A percentile compares a stretch with the other conserved stretches of the same genome.
Conservation (phyloP, 345 rosid species). For the Aurinia saxatilis region DNA sequence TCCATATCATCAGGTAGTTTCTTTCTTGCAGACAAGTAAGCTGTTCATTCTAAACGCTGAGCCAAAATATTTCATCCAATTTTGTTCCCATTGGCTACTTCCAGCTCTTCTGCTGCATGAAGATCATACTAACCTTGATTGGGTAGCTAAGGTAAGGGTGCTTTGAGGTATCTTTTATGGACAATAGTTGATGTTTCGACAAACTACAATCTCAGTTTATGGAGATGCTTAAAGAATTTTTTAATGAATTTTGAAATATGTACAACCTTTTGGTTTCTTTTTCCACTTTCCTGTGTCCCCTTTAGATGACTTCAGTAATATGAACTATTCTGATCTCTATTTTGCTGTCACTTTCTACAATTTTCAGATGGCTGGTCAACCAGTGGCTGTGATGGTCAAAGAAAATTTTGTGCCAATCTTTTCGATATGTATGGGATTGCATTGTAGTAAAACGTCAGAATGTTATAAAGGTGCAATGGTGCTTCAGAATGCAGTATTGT, state of each 20-base stretch:
- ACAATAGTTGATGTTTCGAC: not conserved
- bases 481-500: slow-evolving; percentile 62
- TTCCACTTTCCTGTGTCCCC: not conserved
- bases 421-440: slow-evolving; percentile 68
- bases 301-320: not conserved
- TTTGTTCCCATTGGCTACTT: slow-evolving; percentile 83
- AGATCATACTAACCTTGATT: slow-evolving; percentile 51
- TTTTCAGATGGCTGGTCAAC: slow-evolving; percentile 63
- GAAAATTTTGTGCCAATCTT: slow-evolving; percentile 83
- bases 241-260: not conserved
- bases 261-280: slow-evolving; percentile 1
- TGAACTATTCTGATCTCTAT: not conserved
- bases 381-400: slow-evolving; percentile 49
- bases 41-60: slow-evolving; percentile 58
- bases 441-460: slow-evolving; percentile 58
- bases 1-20: slow-evolving; percentile 6
- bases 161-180: slow-evolving; percentile 1
- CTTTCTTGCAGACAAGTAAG: slow-evolving; percentile 52
- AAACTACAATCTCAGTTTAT: not conserved
- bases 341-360: not conserved
- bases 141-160: slow-evolving; percentile 70
- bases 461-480: slow-evolving; percentile 54
- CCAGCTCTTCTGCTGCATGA: slow-evolving; percentile 67
- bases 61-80: slow-evolving; percentile 68
- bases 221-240: not conserved